These are phyloP conservation scores for Musa troglodytarum DNA, from an alignment of 176 grass and related monocot genomes.

Conservation along the genomic window DNA sequence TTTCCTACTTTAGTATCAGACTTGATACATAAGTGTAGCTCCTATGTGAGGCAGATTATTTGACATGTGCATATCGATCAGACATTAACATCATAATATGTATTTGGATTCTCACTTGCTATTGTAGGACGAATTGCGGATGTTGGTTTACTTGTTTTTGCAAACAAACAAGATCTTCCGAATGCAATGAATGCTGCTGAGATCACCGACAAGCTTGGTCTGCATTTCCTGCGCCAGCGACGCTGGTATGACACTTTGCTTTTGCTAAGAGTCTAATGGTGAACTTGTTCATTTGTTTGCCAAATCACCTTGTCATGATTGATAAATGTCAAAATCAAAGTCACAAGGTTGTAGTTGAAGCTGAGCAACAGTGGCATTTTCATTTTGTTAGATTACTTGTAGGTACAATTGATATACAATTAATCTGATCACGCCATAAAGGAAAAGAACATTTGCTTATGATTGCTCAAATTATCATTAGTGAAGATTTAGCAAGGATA, in stretches of 20 bases:
- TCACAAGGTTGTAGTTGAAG: neutral
- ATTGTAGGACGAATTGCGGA: slow-evolving; percentile 73
- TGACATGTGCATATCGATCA: neutral
- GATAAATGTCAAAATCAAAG: neutral
- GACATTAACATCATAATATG: neutral
- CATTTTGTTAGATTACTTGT: neutral
- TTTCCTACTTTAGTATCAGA: neutral
- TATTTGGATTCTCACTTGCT: neutral
- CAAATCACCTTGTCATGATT: neutral
- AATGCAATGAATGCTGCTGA: slow-evolving; percentile 95
- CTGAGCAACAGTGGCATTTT: neutral
- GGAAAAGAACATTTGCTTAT: too few relatives aligned
- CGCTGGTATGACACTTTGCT: slow-evolving; percentile 35
- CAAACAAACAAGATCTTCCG: slow-evolving; percentile 81
- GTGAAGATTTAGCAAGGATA: too few relatives aligned
- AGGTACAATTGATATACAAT: too few relatives aligned
- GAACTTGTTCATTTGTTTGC: neutral
- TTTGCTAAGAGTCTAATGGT: neutral
- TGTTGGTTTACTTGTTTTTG: slow-evolving; percentile 72
- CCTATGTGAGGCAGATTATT: too few relatives aligned
- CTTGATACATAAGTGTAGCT: neutral
- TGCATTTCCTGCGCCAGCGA: slow-evolving; percentile 65
- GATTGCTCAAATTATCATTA: too few relatives aligned
- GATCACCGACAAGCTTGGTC: slow-evolving; percentile 72
- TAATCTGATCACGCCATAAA: too few relatives aligned